phyloP scores from a whole-genome alignment of 768 basidiomycete genomes.

The Crucibulum laeve region DNA sequence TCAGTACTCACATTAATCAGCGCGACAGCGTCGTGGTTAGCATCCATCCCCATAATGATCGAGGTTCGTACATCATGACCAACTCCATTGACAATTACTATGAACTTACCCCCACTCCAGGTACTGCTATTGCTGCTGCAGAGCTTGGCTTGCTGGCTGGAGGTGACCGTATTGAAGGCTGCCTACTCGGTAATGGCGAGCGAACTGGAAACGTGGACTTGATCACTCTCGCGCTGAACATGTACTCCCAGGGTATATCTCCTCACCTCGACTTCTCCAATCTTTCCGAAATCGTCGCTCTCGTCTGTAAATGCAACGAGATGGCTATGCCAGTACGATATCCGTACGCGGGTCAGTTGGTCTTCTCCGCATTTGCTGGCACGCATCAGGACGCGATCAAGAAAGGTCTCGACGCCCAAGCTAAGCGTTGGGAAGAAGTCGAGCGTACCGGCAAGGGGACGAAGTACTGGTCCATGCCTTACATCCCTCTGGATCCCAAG shows the following conservation, averaged over 20 bases:
- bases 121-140: slow-evolving; percentile 91
- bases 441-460: slow-evolving; percentile 49
- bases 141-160: slow-evolving; percentile 92
- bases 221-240: slow-evolving; percentile 92
- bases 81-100: neutral
- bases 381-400: slow-evolving; percentile 99
- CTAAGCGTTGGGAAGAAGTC: slow-evolving; percentile 55
- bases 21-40: slow-evolving; percentile 88
- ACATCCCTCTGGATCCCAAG: slow-evolving; percentile 93
- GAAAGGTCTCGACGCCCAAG: slow-evolving; percentile 93
- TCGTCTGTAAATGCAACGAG: slow-evolving; percentile 94
- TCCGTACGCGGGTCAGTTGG: slow-evolving; percentile 96
- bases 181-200: slow-evolving; percentile 97
- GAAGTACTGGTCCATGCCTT: slow-evolving; percentile 89
- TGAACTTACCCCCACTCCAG: slow-evolving; percentile 27
- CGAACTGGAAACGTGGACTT: slow-evolving; percentile 98
- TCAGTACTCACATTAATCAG: slow-evolving; percentile 80
- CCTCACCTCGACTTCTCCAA: slow-evolving; percentile 92
- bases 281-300: slow-evolving; percentile 77
- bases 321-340: slow-evolving; percentile 94
- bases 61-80: slow-evolving; percentile 49
- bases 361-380: slow-evolving; percentile 98
- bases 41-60: slow-evolving; percentile 95
- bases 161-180: slow-evolving; percentile 96
- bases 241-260: slow-evolving; percentile 90